Conservation (phyloP, 2,329 filamentous ascomycete genomes). For the Pseudogymnoascus sp. region DNA sequence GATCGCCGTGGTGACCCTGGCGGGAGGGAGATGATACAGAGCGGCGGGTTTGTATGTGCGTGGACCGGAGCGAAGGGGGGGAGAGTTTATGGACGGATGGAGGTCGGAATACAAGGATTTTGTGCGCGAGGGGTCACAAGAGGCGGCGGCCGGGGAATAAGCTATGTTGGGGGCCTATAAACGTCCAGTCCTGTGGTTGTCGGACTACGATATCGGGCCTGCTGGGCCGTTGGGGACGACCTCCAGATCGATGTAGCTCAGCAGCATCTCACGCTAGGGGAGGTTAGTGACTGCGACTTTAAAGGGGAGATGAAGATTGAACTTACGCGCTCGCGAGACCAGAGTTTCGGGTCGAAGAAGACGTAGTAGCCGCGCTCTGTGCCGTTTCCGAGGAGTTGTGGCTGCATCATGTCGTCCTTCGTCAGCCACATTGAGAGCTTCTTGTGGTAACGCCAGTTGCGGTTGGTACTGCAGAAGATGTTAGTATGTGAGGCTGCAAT, state of each 20-base stretch:
- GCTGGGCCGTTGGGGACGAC: slow-evolving; percentile 27
- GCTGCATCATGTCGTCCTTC: slow-evolving; percentile 58
- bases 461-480: slow-evolving; percentile 39
- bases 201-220: slow-evolving; percentile 15
- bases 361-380: slow-evolving; percentile 59
- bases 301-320: not conserved
- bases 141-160: not conserved
- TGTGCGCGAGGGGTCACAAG: not conserved
- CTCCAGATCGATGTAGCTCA: slow-evolving; percentile 55
- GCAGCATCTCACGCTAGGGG: slow-evolving; percentile 47
- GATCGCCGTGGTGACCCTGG: not conserved
- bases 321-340: slow-evolving; percentile 55
- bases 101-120: not conserved
- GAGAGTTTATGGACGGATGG: not conserved
- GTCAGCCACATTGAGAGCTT: slow-evolving; percentile 58
- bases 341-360: slow-evolving; percentile 53
- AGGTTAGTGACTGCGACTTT: not conserved
- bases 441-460: slow-evolving; percentile 63
- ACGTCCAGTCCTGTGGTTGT: not conserved
- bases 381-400: slow-evolving; percentile 47
- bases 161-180: not conserved
- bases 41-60: not conserved
- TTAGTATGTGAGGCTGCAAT: slow-evolving; percentile 9
- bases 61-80: not conserved
- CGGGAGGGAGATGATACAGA: not conserved